A percentile compares a stretch with the other conserved stretches of the same genome.
These are phyloP conservation scores for Eucalyptus viminalis DNA, from an alignment of 345 rosid species.

Conservation along the genomic window DNA sequence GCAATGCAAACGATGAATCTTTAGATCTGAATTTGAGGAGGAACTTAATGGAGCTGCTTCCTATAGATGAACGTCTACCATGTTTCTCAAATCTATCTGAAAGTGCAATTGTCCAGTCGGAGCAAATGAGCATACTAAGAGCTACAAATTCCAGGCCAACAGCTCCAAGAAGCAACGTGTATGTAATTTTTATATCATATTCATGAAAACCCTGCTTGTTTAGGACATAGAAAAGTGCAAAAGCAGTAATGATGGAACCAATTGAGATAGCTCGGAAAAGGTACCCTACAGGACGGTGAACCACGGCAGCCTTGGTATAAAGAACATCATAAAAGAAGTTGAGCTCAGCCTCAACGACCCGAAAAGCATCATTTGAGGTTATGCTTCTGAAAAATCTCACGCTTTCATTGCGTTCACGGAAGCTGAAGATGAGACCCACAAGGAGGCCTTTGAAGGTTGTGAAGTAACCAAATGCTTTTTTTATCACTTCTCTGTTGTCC, in stretches of 20 bases:
- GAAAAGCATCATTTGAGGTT: neutral
- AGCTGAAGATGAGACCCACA: neutral
- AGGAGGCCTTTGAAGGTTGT: neutral
- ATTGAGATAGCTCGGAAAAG: neutral
- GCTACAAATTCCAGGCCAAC: neutral
- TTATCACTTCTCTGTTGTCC: neutral
- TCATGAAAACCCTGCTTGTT: neutral
- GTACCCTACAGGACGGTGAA: neutral
- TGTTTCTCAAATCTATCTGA: neutral
- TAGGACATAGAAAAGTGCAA: neutral
- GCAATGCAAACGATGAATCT: neutral
- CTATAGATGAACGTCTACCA: fast-evolving
- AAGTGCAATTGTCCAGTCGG: neutral
- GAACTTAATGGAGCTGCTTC: neutral
- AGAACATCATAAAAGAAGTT: neutral
- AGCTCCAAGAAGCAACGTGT: neutral
- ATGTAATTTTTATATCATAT: neutral
- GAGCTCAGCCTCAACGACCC: neutral
- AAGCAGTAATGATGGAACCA: neutral
- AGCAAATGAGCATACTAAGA: neutral
- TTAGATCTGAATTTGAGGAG: neutral
- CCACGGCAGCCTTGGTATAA: neutral
- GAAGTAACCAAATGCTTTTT: neutral
- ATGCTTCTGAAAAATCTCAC: fast-evolving
- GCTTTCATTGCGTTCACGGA: neutral